Percentiles rank a stretch among this genome's conserved stretches.
Conservation (phyloP, 768 basidiomycete species). For the Candolleomyces efflorescens region DNA sequence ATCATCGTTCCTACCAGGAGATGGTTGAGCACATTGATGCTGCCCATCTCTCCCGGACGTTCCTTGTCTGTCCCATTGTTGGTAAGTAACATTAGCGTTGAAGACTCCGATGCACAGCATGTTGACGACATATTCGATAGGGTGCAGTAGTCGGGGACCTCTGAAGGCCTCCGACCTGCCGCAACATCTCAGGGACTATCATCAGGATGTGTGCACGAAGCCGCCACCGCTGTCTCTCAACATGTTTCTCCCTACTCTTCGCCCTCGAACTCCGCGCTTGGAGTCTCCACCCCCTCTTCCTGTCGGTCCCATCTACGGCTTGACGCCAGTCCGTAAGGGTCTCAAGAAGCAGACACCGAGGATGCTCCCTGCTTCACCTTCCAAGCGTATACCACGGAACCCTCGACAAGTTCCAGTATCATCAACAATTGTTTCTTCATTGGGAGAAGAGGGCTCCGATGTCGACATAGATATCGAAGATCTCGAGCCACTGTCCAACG, state of each 20-base stretch:
- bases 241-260: not conserved
- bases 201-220: constrained; percentile 3
- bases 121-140: not conserved
- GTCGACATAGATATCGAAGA: constrained; percentile 7
- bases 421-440: not conserved
- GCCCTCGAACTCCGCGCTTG: not conserved
- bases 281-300: not conserved
- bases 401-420: constrained; percentile 1
- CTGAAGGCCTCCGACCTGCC: not conserved
- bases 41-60: constrained; percentile 21
- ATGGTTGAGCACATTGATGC: constrained; percentile 19
- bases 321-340: not conserved
- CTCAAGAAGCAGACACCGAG: not conserved
- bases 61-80: constrained; percentile 21
- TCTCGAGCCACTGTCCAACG: not conserved
- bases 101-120: not conserved
- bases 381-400: constrained; percentile 1
- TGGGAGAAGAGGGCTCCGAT: not conserved
- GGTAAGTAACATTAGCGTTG: constrained; percentile 16
- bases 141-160: not conserved
- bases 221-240: not conserved
- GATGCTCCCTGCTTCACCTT: not conserved
- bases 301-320: not conserved
- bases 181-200: constrained; percentile 1
- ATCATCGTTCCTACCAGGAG: constrained; percentile 13